These are phyloP conservation scores for Curvularia eragrostidis DNA, from an alignment of 2,329 filamentous ascomycete species.

Conservation along the genomic window DNA sequence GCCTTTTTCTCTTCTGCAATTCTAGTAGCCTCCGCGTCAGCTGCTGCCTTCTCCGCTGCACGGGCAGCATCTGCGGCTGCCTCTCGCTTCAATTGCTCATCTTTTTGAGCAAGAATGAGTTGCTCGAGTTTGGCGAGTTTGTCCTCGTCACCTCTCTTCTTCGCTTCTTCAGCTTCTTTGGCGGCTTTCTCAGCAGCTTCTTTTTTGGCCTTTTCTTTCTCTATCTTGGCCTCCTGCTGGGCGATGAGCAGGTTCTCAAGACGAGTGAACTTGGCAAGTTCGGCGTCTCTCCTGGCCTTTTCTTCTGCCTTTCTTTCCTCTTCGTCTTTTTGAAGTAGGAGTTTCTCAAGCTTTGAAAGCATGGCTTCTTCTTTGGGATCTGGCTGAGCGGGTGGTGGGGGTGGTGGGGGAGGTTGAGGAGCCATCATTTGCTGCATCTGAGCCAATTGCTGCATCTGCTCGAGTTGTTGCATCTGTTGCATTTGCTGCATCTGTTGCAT, in stretches of 20 bases:
- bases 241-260: slow-evolving; percentile 46
- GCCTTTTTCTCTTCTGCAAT: slow-evolving; percentile 57
- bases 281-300: slow-evolving; percentile 40
- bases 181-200: slow-evolving; percentile 43
- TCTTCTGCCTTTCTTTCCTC: slow-evolving; percentile 38
- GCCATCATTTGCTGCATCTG: slow-evolving; percentile 10
- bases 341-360: slow-evolving; percentile 41
- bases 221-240: slow-evolving; percentile 46
- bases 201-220: slow-evolving; percentile 47
- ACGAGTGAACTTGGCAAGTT: slow-evolving; percentile 46
- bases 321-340: slow-evolving; percentile 41
- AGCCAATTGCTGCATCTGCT: slow-evolving; percentile 15
- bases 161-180: slow-evolving; percentile 35
- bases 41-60: slow-evolving; percentile 55
- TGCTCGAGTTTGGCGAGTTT: slow-evolving; percentile 46
- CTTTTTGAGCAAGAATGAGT: slow-evolving; percentile 52
- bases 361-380: slow-evolving; percentile 40
- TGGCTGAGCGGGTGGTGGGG: slow-evolving; percentile 30
- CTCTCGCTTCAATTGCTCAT: slow-evolving; percentile 49
- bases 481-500: slow-evolving; percentile 9
- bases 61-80: slow-evolving; percentile 40
- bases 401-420: slow-evolving; percentile 24
- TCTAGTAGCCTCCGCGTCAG: slow-evolving; percentile 58
- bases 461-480: not conserved
- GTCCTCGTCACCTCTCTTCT: slow-evolving; percentile 48